These are phyloP conservation scores for Gracilaria caudata DNA, from an alignment of 23 red algal species.

Conservation along the genomic window DNA sequence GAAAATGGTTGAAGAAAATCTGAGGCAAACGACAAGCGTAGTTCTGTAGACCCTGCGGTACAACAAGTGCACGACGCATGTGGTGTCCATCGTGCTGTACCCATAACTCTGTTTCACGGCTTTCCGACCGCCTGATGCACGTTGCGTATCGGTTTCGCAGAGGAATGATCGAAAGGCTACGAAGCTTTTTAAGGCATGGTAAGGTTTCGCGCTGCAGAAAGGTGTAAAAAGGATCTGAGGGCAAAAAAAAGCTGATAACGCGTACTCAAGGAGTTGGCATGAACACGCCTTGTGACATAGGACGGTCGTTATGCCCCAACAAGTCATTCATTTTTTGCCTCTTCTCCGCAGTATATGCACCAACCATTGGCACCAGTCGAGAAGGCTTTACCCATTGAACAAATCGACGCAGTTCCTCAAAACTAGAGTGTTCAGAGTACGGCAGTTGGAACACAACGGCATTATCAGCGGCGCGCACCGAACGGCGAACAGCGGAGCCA, in stretches of 20 bases:
- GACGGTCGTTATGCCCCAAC: conserved; percentile 36
- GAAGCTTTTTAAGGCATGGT: no score
- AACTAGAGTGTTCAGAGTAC: conserved; percentile 91
- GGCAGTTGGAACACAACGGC: conserved; percentile 77
- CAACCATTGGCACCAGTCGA: conserved; percentile 84
- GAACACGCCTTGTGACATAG: neutral
- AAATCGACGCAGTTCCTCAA: conserved; percentile 80
- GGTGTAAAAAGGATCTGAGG: neutral
- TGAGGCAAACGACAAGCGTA: no score
- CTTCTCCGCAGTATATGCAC: conserved; percentile 21
- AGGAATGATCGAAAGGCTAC: no score
- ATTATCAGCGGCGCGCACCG: conserved; percentile 38
- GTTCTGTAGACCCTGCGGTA: no score
- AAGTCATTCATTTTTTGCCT: neutral
- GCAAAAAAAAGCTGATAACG: neutral
- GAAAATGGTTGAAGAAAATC: no score
- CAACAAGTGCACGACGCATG: no score
- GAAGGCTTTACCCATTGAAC: conserved; percentile 52
- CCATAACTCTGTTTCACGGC: no score
- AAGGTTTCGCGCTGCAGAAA: no score
- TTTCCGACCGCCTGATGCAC: no score
- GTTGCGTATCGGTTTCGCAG: no score
- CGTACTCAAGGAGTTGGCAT: neutral
- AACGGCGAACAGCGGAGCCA: neutral
- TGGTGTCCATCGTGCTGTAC: no score